Percentiles rank a stretch among this genome's conserved stretches.
These are phyloP conservation scores for Sporobolomyces pararoseus DNA, from an alignment of 768 basidiomycete species.

Conservation along the genomic window DNA sequence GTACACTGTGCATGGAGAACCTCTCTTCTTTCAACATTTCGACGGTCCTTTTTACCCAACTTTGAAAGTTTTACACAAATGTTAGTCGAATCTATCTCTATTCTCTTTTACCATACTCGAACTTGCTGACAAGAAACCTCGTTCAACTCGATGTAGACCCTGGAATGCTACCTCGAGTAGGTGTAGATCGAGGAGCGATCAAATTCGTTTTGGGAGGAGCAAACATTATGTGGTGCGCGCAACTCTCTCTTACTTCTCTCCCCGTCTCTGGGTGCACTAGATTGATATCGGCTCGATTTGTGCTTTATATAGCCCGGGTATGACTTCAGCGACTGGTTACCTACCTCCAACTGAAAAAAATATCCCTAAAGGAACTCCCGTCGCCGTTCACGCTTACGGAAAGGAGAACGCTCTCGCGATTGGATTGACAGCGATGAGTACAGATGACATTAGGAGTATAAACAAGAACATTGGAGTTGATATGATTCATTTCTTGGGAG, in stretches of 20 bases:
- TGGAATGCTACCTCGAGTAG: constrained; percentile 77
- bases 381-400: constrained; percentile 93
- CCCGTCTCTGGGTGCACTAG: neutral
- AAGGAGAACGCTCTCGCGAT: constrained; percentile 87
- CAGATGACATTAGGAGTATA: constrained; percentile 81
- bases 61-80: constrained; percentile 82
- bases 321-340: constrained; percentile 85
- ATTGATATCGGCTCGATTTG: no score
- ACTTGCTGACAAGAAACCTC: no score
- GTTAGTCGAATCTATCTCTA: constrained; percentile 54
- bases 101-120: constrained; percentile 9
- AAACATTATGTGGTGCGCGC: constrained; percentile 74
- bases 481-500: constrained; percentile 76
- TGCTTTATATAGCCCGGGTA: constrained; percentile 61
- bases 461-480: constrained; percentile 92
- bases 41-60: constrained; percentile 91
- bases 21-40: constrained; percentile 91
- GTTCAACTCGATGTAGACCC: constrained; percentile 68
- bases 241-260: neutral
- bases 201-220: constrained; percentile 91
- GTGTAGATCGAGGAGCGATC: constrained; percentile 94
- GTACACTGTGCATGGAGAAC: constrained; percentile 79
- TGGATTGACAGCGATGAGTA: constrained; percentile 72
- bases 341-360: constrained; percentile 66
- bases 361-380: constrained; percentile 56